Percentiles rank a stretch among this genome's conserved stretches.
phyloP scores from a whole-genome alignment of 2,329 filamentous ascomycete species.

The Fusarium duplospermum region DNA sequence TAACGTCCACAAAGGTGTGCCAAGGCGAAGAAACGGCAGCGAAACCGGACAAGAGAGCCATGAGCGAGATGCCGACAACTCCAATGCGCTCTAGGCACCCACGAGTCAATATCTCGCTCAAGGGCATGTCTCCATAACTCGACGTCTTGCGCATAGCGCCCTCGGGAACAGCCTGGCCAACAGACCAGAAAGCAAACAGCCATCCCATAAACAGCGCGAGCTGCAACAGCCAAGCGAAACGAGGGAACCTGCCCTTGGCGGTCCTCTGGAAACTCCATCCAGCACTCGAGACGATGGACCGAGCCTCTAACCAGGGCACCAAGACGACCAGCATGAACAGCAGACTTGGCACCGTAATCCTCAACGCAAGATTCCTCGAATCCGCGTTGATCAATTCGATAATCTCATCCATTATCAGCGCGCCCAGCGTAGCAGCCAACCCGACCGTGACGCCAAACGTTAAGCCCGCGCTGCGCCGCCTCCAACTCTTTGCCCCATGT shows the following conservation, averaged over 20 bases:
- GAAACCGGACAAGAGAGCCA: slow-evolving; percentile 90
- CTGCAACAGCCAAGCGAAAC: slow-evolving; percentile 74
- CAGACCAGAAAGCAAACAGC: slow-evolving; percentile 81
- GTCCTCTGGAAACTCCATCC: slow-evolving; percentile 73
- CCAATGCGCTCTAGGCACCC: slow-evolving; percentile 78
- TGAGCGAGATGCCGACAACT: slow-evolving; percentile 85
- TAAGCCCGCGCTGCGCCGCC: slow-evolving; percentile 65
- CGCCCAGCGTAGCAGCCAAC: slow-evolving; percentile 80
- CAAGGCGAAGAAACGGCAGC: slow-evolving; percentile 89
- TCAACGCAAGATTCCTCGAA: slow-evolving; percentile 75
- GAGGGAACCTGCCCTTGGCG: slow-evolving; percentile 66
- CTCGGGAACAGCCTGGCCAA: slow-evolving; percentile 72
- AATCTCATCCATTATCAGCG: slow-evolving; percentile 87
- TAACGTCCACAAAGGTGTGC: slow-evolving; percentile 80
- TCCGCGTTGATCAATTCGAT: slow-evolving; percentile 77
- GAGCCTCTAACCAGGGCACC: slow-evolving; percentile 83
- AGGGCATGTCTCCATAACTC: slow-evolving; percentile 42
- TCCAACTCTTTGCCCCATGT: slow-evolving; percentile 64
- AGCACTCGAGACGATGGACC: slow-evolving; percentile 67
- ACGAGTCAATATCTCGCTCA: slow-evolving; percentile 56
- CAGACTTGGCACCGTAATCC: slow-evolving; percentile 76
- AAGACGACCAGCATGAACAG: slow-evolving; percentile 78
- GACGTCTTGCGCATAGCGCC: slow-evolving; percentile 41
- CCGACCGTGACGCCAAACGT: slow-evolving; percentile 83
- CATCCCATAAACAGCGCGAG: slow-evolving; percentile 71